Evolutionary conservation across 306 rosid genomes (phyloP).

Genomic region (Pterocarpus santalinus): DNA sequence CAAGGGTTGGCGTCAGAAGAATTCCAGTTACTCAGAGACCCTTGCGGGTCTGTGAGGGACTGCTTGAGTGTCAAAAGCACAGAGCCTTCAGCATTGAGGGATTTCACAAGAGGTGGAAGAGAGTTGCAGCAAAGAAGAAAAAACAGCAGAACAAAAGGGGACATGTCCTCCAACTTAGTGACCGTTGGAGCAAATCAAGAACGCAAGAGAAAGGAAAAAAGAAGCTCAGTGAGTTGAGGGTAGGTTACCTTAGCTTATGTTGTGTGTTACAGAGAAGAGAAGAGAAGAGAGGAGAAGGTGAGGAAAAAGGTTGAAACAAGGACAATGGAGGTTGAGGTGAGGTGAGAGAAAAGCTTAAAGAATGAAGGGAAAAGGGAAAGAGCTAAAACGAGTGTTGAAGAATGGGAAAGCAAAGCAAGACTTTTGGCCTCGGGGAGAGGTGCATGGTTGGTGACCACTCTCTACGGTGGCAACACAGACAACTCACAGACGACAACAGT

Average conservation of each 20-base stretch:
- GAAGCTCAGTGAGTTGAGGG: conserved; percentile 26
- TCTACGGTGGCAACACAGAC: neutral
- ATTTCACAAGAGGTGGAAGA: conserved; percentile 48
- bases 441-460: conserved; percentile 38
- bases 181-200: conserved; percentile 53
- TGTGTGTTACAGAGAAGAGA: conserved; percentile 34
- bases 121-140: conserved; percentile 62
- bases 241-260: conserved; percentile 38
- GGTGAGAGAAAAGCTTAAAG: conserved; percentile 42
- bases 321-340: conserved; percentile 34
- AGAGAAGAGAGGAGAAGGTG: conserved; percentile 20
- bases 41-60: conserved; percentile 73
- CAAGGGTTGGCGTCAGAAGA: conserved; percentile 82
- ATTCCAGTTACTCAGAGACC: conserved; percentile 84
- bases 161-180: conserved; percentile 52
- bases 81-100: conserved; percentile 76
- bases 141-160: conserved; percentile 46
- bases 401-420: conserved; percentile 43
- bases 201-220: conserved; percentile 25
- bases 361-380: conserved; percentile 50
- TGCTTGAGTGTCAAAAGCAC: conserved; percentile 78
- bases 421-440: conserved; percentile 48
- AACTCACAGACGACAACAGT: conserved; percentile 10
- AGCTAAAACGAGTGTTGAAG: conserved; percentile 51
- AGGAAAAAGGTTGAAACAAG: neutral